A percentile compares a stretch with the other conserved stretches of the same genome.
Evolutionary conservation across 164 flowering plant genomes (phyloP).

Genomic region (Kalanchoe fedtschenkoi): DNA sequence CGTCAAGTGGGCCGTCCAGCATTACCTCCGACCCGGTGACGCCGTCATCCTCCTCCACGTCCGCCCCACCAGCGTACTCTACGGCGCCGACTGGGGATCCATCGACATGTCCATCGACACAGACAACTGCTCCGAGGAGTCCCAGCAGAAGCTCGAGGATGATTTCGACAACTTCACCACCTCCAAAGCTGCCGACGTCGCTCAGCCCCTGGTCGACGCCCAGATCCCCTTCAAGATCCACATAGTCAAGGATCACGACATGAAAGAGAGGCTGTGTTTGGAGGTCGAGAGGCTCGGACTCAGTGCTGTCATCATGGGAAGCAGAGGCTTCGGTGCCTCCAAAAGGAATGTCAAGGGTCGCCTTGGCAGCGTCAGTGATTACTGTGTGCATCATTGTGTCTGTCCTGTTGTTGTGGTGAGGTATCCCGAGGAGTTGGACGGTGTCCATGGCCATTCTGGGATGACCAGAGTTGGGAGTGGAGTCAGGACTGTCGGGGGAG

Average conservation of each 20-base stretch:
- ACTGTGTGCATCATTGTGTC: constrained; percentile 73
- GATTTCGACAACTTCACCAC: constrained; percentile 50
- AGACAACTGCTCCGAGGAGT: constrained; percentile 17
- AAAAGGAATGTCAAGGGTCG: constrained; percentile 30
- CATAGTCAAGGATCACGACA: constrained; percentile 72
- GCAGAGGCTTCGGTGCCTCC: constrained; percentile 63
- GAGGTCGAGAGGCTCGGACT: constrained; percentile 74
- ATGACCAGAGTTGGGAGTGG: background rate
- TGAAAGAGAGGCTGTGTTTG: constrained; percentile 73
- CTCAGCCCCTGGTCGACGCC: constrained; percentile 48
- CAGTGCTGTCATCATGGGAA: constrained; percentile 76
- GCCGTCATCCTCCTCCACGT: constrained; percentile 75
- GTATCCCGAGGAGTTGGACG: constrained; percentile 31
- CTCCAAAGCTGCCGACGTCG: constrained; percentile 36
- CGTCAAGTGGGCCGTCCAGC: constrained; percentile 74
- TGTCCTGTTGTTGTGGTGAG: constrained; percentile 83
- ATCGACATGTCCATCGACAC: constrained; percentile 19
- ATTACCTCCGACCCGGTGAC: constrained; percentile 80
- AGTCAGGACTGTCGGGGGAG: constrained; percentile 5
- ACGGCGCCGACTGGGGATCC: constrained; percentile 82
- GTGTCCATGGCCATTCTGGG: constrained; percentile 9
- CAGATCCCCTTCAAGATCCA: constrained; percentile 53
- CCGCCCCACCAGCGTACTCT: constrained; percentile 58
- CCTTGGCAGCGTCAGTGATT: constrained; percentile 76
- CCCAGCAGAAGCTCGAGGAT: constrained; percentile 46